Conservation (phyloP, 805 yeast species). For the Myxozyma melibiosi region DNA sequence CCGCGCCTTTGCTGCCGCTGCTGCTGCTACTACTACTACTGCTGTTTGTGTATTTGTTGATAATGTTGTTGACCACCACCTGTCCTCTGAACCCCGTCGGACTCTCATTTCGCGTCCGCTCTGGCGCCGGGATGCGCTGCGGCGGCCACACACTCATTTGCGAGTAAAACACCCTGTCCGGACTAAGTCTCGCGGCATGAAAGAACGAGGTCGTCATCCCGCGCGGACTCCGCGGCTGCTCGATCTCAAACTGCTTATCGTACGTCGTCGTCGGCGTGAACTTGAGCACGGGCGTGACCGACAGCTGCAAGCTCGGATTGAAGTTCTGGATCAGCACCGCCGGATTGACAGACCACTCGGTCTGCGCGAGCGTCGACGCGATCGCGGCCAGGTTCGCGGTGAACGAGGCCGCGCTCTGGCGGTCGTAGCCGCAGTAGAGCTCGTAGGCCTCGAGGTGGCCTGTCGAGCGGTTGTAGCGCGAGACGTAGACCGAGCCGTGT, state of each 20-base stretch:
- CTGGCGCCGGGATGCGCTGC: constrained; percentile 29
- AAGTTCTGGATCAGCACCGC: constrained; percentile 19
- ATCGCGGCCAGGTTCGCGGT: not conserved
- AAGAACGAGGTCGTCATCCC: constrained; percentile 23
- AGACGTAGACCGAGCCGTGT: constrained; percentile 36
- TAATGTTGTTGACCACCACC: no score
- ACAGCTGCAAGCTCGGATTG: constrained; percentile 16
- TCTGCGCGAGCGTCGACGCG: constrained; percentile 4
- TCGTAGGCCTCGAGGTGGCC: constrained; percentile 34
- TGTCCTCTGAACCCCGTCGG: constrained; percentile 35
- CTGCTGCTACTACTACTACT: no score
- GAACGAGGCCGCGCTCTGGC: no score
- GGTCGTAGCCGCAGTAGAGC: constrained; percentile 19
- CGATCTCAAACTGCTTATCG: constrained; percentile 24
- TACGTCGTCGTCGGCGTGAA: constrained; percentile 20
- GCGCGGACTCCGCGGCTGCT: constrained; percentile 17
- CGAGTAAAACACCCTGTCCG: constrained; percentile 33
- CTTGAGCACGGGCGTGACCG: constrained; percentile 18
- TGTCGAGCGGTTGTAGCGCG: constrained; percentile 28
- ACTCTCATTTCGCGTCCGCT: constrained; percentile 34
- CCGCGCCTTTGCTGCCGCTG: no score
- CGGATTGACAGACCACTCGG: constrained; percentile 21
- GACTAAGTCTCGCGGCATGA: constrained; percentile 30
- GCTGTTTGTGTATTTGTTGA: no score
- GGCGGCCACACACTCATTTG: constrained; percentile 39